These are phyloP conservation scores for Ensete ventricosum DNA, from an alignment of 176 grass and related monocot species.

Conservation along the genomic window DNA sequence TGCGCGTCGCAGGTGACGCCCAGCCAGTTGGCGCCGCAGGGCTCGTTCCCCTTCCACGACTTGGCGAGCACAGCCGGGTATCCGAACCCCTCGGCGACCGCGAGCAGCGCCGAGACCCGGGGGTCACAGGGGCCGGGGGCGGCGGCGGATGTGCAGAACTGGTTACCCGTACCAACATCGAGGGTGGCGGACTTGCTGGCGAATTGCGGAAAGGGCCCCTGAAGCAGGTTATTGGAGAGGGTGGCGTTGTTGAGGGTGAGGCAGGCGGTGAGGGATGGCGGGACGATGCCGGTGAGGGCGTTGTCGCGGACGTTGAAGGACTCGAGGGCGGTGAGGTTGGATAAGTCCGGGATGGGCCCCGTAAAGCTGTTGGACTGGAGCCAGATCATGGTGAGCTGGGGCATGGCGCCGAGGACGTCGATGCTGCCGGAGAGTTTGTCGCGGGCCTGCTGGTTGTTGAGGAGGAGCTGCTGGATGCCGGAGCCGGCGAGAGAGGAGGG, in stretches of 20 bases:
- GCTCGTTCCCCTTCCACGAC: constrained; percentile 51
- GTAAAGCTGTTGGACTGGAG: constrained; percentile 24
- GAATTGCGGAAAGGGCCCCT: constrained; percentile 11
- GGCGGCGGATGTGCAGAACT: constrained; percentile 33
- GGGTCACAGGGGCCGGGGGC: constrained; percentile 39
- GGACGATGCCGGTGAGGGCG: constrained; percentile 18
- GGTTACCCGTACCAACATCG: constrained; percentile 41
- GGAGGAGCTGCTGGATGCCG: background rate
- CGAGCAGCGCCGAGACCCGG: constrained; percentile 42
- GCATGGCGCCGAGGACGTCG: constrained; percentile 19
- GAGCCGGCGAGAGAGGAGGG: constrained; percentile 7
- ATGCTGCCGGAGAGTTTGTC: constrained; percentile 11
- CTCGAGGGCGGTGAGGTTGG: constrained; percentile 15
- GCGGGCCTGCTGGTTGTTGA: constrained; percentile 13
- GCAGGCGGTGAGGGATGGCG: background rate
- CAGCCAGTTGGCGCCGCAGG: constrained; percentile 40
- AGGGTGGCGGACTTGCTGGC: background rate
- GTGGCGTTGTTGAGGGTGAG: constrained; percentile 9
- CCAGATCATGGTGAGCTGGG: constrained; percentile 14
- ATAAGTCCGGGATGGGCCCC: constrained; percentile 23
- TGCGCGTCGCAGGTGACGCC: constrained; percentile 39
- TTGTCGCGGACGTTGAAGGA: constrained; percentile 22
- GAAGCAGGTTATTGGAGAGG: constrained; percentile 17
- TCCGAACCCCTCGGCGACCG: constrained; percentile 51
- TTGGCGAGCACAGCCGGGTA: constrained; percentile 47